Evolutionary conservation across 176 grass and related monocot genomes (phyloP).

Genomic region (Canna indica): DNA sequence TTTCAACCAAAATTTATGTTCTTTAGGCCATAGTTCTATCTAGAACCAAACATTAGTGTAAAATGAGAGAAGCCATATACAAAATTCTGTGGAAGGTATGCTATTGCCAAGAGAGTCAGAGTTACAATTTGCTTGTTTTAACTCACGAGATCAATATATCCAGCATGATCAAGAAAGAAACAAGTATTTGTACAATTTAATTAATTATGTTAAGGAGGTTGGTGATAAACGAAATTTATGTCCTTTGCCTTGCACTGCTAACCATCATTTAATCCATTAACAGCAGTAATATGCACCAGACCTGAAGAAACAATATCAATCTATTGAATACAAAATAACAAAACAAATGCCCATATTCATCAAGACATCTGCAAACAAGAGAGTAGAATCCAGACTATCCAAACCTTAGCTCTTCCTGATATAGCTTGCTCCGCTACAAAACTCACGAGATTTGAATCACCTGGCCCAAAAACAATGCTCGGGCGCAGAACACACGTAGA

Average conservation of each 20-base stretch:
- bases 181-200: not conserved
- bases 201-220: not conserved
- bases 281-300: not conserved
- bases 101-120: not conserved
- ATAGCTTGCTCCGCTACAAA: slow-evolving; percentile 46
- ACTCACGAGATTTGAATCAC: slow-evolving; percentile 42
- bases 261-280: not conserved
- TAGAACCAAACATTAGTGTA: not conserved
- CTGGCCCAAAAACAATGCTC: slow-evolving; percentile 76
- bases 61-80: not conserved
- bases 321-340: not conserved
- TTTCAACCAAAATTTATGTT: not conserved
- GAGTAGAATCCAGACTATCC: not conserved
- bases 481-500: slow-evolving; percentile 67
- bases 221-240: not conserved
- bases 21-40: not conserved
- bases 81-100: not conserved
- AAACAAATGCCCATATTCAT: not conserved
- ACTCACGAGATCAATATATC: not conserved
- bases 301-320: not conserved
- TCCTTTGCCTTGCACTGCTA: not conserved
- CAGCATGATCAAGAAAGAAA: not conserved
- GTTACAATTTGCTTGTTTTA: not conserved
- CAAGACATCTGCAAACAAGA: slow-evolving; percentile 5
- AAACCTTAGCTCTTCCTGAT: slow-evolving; percentile 64